Conservation (phyloP, 176 grass and related monocot species). For the Carex myosuroides region DNA sequence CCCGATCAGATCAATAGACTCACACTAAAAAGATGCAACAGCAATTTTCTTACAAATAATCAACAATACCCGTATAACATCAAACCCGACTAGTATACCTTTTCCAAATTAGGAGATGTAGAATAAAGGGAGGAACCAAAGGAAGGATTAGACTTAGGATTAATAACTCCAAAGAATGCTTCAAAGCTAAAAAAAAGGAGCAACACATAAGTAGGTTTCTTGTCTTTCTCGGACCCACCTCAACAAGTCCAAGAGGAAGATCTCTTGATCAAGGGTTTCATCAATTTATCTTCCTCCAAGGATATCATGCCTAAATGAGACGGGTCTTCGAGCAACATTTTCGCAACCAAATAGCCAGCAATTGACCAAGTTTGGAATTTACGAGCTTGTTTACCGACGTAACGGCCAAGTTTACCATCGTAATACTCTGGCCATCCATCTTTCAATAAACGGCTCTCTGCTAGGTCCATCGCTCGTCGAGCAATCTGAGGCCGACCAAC, state of each 20-base stretch:
- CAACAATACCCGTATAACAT: slow-evolving; percentile 3
- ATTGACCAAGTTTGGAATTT: slow-evolving; percentile 96
- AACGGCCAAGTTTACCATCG: slow-evolving; percentile 72
- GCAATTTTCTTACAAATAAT: slow-evolving; percentile 14
- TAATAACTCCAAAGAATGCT: not conserved
- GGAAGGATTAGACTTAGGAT: slow-evolving; percentile 20
- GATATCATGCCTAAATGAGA: slow-evolving; percentile 94
- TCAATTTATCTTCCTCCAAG: slow-evolving; percentile 80
- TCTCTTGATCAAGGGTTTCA: slow-evolving; percentile 63
- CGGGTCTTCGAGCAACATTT: slow-evolving; percentile 95
- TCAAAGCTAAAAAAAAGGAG: not conserved
- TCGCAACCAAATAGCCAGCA: slow-evolving; percentile 82
- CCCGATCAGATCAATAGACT: not conserved
- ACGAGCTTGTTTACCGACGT: slow-evolving; percentile 81
- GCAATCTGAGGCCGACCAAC: slow-evolving; percentile 80
- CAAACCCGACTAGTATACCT: slow-evolving; percentile 8
- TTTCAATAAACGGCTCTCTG: slow-evolving; percentile 56
- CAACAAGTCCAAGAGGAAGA: slow-evolving; percentile 73
- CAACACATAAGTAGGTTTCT: slow-evolving; percentile 13
- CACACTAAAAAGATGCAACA: slow-evolving; percentile 11
- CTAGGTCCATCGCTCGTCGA: slow-evolving; percentile 52
- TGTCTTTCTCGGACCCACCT: not conserved
- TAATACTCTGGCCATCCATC: slow-evolving; percentile 96
- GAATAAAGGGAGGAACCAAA: not conserved
- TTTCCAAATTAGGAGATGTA: slow-evolving; percentile 21